phyloP scores from a whole-genome alignment of 345 rosid species.

The Syzygium oleosum region DNA sequence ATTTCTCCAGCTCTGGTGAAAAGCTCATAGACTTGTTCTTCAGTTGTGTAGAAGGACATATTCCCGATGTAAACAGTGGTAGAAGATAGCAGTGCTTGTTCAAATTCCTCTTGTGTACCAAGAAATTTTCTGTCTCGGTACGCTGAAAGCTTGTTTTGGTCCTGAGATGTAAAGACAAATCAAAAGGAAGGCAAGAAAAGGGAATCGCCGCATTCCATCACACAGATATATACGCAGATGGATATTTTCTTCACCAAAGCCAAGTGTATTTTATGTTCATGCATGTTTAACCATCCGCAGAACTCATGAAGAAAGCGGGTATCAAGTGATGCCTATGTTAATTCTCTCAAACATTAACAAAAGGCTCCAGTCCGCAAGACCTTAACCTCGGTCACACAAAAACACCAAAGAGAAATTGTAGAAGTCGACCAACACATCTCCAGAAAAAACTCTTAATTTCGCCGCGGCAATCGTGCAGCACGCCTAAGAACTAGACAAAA shows the following conservation, averaged over 20 bases:
- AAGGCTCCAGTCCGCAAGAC: background rate
- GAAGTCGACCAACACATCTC: background rate
- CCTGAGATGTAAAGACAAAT: slow-evolving; percentile 23
- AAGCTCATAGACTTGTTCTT: slow-evolving; percentile 96
- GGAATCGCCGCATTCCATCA: background rate
- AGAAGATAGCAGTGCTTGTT: slow-evolving; percentile 59
- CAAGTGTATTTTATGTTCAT: background rate
- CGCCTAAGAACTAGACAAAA: background rate
- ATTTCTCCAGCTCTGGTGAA: slow-evolving; percentile 91
- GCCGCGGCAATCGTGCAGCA: background rate
- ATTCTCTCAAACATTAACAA: background rate
- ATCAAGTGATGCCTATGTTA: background rate
- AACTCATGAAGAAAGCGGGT: background rate
- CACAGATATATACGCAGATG: background rate
- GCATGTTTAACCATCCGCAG: background rate
- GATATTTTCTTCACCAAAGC: background rate
- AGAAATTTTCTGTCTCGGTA: slow-evolving; percentile 77
- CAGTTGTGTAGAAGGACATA: slow-evolving; percentile 94
- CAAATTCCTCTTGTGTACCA: slow-evolving; percentile 88
- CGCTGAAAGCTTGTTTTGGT: slow-evolving; percentile 70
- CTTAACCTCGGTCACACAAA: background rate
- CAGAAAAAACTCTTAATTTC: background rate
- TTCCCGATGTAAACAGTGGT: slow-evolving; percentile 80
- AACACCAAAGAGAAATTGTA: background rate
- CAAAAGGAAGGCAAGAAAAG: background rate